These are phyloP conservation scores for Peribolospora kevripleyi DNA, from an alignment of 768 basidiomycete species.

Conservation along the genomic window DNA sequence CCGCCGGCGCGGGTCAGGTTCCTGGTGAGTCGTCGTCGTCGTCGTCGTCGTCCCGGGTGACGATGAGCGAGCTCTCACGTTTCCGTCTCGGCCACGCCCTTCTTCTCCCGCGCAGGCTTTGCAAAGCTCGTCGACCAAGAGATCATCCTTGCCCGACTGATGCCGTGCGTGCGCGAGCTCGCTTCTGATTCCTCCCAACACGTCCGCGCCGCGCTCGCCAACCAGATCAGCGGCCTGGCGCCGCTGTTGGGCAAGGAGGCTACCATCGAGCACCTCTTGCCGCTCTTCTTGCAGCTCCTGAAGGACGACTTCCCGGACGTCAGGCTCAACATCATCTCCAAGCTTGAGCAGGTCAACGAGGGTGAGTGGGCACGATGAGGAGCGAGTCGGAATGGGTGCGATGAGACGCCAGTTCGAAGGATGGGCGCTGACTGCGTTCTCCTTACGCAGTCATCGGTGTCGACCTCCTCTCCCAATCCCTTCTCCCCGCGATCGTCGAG, in stretches of 20 bases:
- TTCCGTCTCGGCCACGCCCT: slow-evolving; percentile 4
- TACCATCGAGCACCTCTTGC: slow-evolving; percentile 88
- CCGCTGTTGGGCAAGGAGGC: slow-evolving; percentile 78
- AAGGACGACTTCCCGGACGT: slow-evolving; percentile 99
- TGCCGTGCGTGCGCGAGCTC: slow-evolving; percentile 84
- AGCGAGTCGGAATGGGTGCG: background rate
- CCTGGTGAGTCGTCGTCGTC: slow-evolving; percentile 37
- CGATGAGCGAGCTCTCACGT: background rate
- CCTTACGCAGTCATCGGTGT: slow-evolving; percentile 72
- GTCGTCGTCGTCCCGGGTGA: background rate
- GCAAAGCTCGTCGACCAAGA: slow-evolving; percentile 81
- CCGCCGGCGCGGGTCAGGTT: slow-evolving; percentile 84
- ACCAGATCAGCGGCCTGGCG: slow-evolving; percentile 84
- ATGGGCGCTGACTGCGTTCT: background rate
- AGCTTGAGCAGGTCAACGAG: slow-evolving; percentile 79
- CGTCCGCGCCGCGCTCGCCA: slow-evolving; percentile 85
- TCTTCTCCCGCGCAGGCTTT: slow-evolving; percentile 37
- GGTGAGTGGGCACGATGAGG: slow-evolving; percentile 29
- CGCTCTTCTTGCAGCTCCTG: slow-evolving; percentile 78
- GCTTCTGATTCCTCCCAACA: slow-evolving; percentile 88
- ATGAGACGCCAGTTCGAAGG: no score
- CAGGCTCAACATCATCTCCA: slow-evolving; percentile 89
- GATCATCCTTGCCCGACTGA: slow-evolving; percentile 69
- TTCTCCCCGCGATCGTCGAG: slow-evolving; percentile 91
- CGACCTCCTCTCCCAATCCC: slow-evolving; percentile 72